Conservation (phyloP, 2,329 filamentous ascomycete genomes). For the Diaporthe ampelina region DNA sequence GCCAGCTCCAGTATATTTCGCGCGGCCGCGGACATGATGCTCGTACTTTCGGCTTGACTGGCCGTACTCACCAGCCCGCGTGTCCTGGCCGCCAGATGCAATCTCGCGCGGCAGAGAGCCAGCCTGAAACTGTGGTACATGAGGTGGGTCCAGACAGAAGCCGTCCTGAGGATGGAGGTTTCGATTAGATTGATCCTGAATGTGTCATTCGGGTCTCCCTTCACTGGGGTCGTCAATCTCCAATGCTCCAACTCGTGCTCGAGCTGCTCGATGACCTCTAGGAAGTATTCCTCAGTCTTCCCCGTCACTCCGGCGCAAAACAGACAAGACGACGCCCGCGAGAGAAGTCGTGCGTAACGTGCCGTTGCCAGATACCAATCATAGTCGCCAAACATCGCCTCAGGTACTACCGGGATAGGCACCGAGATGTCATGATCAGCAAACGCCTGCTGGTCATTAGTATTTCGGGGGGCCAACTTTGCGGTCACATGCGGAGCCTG, state of each 20-base stretch:
- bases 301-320: constrained; percentile 49
- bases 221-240: constrained; percentile 47
- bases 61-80: constrained; percentile 32
- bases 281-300: constrained; percentile 45
- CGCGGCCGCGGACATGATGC: constrained; percentile 44
- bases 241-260: constrained; percentile 48
- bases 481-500: neutral
- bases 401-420: constrained; percentile 47
- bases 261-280: constrained; percentile 48
- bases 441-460: constrained; percentile 44
- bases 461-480: neutral
- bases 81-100: constrained; percentile 43
- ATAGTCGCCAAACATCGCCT: constrained; percentile 44
- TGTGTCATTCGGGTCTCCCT: constrained; percentile 42
- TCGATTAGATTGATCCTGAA: constrained; percentile 35
- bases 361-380: constrained; percentile 48
- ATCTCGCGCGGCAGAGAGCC: constrained; percentile 47
- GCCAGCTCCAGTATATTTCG: constrained; percentile 49
- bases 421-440: constrained; percentile 51
- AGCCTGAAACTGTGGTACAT: constrained; percentile 49
- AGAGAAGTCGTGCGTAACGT: constrained; percentile 48
- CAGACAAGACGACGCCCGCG: constrained; percentile 48
- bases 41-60: constrained; percentile 42
- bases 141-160: constrained; percentile 44
- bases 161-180: constrained; percentile 35